Percentiles rank a stretch among this genome's conserved stretches.
These are phyloP conservation scores for Gigaspora rosea DNA, from an alignment of 192 early-diverging fungal genomes.

Conservation along the genomic window DNA sequence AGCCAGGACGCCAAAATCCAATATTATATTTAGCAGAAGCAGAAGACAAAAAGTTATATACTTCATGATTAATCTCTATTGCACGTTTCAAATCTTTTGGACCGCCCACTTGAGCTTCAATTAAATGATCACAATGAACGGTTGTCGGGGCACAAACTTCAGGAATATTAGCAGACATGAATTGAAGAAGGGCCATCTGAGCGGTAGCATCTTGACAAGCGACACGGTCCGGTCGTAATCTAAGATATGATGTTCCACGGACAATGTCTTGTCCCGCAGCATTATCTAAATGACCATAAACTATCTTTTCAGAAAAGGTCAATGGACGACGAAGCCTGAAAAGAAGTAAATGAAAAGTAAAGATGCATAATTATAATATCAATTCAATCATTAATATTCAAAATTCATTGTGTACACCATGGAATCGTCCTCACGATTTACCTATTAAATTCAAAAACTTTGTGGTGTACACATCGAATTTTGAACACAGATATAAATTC, in stretches of 20 bases:
- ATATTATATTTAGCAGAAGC: constrained; percentile 90
- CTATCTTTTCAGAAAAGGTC: constrained; percentile 96
- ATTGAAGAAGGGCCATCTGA: constrained; percentile 96
- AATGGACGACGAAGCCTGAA: constrained; percentile 84
- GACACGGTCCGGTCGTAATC: constrained; percentile 97
- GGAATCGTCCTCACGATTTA: no score
- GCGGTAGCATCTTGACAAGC: constrained; percentile 99
- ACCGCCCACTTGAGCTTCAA: constrained; percentile 87
- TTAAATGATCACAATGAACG: constrained; percentile 98
- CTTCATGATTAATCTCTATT: constrained; percentile 88
- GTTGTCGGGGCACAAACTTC: constrained; percentile 89
- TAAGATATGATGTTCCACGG: constrained; percentile 91
- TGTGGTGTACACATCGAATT: no score
- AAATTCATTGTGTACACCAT: no score
- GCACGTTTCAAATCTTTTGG: constrained; percentile 81
- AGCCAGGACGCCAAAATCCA: constrained; percentile 95
- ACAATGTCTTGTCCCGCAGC: constrained; percentile 92
- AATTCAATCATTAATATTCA: no score
- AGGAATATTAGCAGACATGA: constrained; percentile 89
- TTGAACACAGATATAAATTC: neutral
- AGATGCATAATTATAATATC: neutral
- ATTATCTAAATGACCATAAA: constrained; percentile 98
- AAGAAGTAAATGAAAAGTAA: constrained; percentile 15
- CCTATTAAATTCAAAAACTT: no score
- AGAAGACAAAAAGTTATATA: constrained; percentile 88